These are phyloP conservation scores for Singerocomus rubriflavus DNA, from an alignment of 1,284 basidiomycete species.

Conservation along the genomic window DNA sequence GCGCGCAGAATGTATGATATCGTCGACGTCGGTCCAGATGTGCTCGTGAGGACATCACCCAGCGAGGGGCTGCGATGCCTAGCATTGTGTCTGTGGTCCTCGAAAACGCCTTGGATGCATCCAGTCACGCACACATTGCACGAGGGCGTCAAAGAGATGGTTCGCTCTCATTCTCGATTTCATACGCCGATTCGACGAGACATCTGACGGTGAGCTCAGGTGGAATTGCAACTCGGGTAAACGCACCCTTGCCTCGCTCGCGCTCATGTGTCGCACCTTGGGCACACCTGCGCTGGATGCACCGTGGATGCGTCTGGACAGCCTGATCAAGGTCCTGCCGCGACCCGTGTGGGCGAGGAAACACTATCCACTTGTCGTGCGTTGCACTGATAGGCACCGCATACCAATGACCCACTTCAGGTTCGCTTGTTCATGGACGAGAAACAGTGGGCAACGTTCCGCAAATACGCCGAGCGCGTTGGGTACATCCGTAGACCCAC, in stretches of 20 bases:
- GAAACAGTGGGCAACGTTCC: too few species aligned
- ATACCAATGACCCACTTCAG: conserved; percentile 1
- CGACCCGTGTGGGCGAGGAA: conserved; percentile 24
- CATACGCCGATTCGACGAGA: conserved; percentile 23
- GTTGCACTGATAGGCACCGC: not conserved
- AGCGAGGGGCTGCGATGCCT: too few species aligned
- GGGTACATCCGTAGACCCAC: too few species aligned
- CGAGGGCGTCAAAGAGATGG: too few species aligned
- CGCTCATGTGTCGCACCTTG: conserved; percentile 27
- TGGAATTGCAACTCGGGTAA: conserved; percentile 19
- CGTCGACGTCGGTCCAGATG: too few species aligned
- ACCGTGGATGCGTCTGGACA: conserved; percentile 27
- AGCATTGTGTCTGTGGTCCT: too few species aligned
- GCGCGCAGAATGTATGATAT: too few species aligned
- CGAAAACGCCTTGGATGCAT: too few species aligned
- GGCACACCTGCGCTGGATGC: conserved; percentile 21
- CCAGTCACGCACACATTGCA: too few species aligned
- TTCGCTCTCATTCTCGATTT: conserved; percentile 21
- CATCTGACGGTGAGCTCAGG: conserved; percentile 16
- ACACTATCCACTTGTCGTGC: conserved; percentile 20
- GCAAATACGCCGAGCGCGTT: too few species aligned
- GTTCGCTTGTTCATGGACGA: conserved; percentile 16
- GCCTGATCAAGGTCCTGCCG: conserved; percentile 26
- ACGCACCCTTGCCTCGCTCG: conserved; percentile 23
- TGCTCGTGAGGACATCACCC: too few species aligned